Evolutionary conservation across 164 flowering plant species (phyloP), one percentile per base, ranked within the genome.

Genomic region (Malania oleifera): DNA sequence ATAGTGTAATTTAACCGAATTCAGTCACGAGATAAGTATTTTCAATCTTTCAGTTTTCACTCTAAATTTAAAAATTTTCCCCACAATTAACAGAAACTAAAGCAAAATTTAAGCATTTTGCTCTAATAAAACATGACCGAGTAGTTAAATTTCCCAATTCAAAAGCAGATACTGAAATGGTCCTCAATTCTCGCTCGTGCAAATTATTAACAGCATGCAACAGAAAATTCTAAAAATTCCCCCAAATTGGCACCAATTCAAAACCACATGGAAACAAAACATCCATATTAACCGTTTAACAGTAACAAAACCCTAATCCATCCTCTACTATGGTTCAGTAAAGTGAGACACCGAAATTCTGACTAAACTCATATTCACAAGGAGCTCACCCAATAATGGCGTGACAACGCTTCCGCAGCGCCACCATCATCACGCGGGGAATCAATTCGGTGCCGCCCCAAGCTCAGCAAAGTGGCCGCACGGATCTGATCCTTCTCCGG

Each of bases 401-500:
- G 71, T 8, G 93, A 77, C 63, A 81, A 62, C 8, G 67, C 41
- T 59, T 80, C 85, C 20, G 73, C 75, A 0, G 79, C 74, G 18
- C 69, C 80, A 24, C 57, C 77, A 51, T 64, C 72, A 20, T 71
- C 57, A 53, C 79, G 64, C 12, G 48, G 58, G 1, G 62, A 61
- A 41, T 69, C 80, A 6, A 31, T 47, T 63, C 63, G 68, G 23
- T 67, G 59, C 39, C 74, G 59, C 14, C 82, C 83, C 66, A 86
- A 70, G 67, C 92, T 85, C 77, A 85, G 35, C 61, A 80, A 55
- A 17, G 83, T 86, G 24, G 93, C 91, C 0, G 85, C 84, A 2
- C 81, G 84, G 75, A 86, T 86, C 86, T 85, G 96, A 71, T 89
- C 91, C 52, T 68, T 77, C 69, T 83, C 96, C 13, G 71, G 72